phyloP scores from a whole-genome alignment of 306 rosid species.

The Vicia villosa region DNA sequence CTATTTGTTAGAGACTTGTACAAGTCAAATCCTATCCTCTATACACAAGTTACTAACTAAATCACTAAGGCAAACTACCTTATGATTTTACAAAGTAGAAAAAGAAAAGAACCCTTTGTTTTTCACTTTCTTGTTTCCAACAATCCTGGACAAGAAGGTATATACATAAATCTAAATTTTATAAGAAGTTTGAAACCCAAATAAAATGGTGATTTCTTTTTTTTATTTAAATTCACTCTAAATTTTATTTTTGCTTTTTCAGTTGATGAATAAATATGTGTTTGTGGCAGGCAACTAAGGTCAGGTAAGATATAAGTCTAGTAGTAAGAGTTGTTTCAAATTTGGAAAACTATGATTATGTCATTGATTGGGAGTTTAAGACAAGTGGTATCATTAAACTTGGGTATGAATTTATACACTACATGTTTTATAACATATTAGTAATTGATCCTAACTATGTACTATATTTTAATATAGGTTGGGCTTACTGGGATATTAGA shows the following conservation, averaged over 20 bases:
- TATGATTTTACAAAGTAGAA: no score
- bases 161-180: no score
- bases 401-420: conserved; percentile 41
- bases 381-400: conserved; percentile 59
- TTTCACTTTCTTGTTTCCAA: no score
- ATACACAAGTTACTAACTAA: no score
- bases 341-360: conserved; percentile 55
- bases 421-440: not conserved
- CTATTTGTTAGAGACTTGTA: no score
- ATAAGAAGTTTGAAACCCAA: no score
- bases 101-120: no score
- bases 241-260: not conserved
- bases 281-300: conserved; percentile 50
- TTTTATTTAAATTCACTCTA: no score
- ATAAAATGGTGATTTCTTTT: conserved; percentile 9
- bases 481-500: conserved; percentile 53
- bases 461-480: conserved; percentile 36
- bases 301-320: conserved; percentile 49
- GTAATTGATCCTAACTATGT: not conserved
- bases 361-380: conserved; percentile 62
- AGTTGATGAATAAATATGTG: not conserved
- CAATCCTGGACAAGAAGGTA: no score
- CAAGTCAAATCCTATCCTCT: no score
- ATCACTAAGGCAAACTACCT: no score
- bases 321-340: conserved; percentile 54